phyloP scores from a whole-genome alignment of 345 rosid species.

The Lepidium sativum region DNA sequence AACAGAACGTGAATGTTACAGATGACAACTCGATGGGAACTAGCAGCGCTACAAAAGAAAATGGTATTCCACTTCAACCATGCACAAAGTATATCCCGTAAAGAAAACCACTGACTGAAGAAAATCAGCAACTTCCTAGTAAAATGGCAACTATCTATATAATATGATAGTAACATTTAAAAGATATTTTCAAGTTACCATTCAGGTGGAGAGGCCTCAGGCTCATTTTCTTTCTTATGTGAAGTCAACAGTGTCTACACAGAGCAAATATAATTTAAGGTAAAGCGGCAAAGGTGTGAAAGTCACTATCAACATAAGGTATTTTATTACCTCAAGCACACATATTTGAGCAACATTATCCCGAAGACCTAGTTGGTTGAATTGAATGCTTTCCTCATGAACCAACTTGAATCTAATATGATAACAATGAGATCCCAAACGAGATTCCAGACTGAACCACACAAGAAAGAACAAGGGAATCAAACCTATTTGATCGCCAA shows the following conservation, averaged over 20 bases:
- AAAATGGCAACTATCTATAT: background rate
- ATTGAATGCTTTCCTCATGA: constrained; percentile 75
- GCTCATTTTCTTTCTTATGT: constrained; percentile 23
- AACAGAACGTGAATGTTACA: constrained; percentile 92
- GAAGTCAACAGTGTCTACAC: constrained; percentile 37
- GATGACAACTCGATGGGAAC: constrained; percentile 48
- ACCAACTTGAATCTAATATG: constrained; percentile 75
- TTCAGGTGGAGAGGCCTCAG: constrained; percentile 26
- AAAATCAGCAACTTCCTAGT: background rate
- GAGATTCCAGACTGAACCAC: constrained; percentile 5
- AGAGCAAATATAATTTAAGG: constrained; percentile 2
- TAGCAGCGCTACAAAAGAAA: constrained; percentile 36
- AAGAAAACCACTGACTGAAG: background rate
- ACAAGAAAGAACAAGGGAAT: constrained; percentile 5
- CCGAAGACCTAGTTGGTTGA: constrained; percentile 74
- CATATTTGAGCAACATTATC: constrained; percentile 99
- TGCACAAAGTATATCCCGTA: constrained; percentile 1
- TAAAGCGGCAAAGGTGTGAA: background rate
- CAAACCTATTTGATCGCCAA: constrained; percentile 81
- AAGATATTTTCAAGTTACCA: constrained; percentile 33
- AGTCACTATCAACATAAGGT: background rate
- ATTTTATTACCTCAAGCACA: constrained; percentile 64
- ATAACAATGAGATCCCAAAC: constrained; percentile 11
- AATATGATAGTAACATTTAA: background rate
- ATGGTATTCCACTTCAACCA: background rate